phyloP scores from a whole-genome alignment of 495 filamentous ascomycete species.

The Hypoxylon lienhwacheense region DNA sequence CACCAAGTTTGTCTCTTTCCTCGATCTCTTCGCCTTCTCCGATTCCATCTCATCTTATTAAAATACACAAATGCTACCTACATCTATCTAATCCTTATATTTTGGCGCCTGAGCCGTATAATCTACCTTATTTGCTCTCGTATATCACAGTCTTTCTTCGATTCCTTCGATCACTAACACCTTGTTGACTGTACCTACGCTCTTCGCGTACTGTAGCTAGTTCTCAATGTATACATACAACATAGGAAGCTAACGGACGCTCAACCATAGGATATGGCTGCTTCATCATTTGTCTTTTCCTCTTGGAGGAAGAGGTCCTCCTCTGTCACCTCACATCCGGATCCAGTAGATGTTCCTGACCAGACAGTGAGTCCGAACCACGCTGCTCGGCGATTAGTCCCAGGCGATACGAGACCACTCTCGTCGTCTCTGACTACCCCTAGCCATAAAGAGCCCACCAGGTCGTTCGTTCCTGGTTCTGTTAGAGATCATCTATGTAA shows the following conservation, averaged over 20 bases:
- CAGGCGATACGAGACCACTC: slow-evolving; percentile 38
- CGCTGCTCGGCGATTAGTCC: slow-evolving; percentile 11
- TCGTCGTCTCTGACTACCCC: slow-evolving; percentile 47
- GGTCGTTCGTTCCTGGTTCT: slow-evolving; percentile 79
- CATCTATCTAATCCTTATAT: slow-evolving; percentile 8
- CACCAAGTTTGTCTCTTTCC: background rate
- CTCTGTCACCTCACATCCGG: slow-evolving; percentile 38
- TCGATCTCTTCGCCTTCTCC: slow-evolving; percentile 10
- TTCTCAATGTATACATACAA: slow-evolving; percentile 21
- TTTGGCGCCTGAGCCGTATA: slow-evolving; percentile 4
- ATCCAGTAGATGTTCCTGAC: slow-evolving; percentile 33
- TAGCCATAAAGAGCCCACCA: slow-evolving; percentile 64
- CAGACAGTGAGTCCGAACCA: slow-evolving; percentile 22
- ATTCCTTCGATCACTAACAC: background rate
- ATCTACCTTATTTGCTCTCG: slow-evolving; percentile 10
- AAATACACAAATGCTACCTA: slow-evolving; percentile 2
- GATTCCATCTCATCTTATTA: slow-evolving; percentile 3
- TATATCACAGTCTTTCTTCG: slow-evolving; percentile 13
- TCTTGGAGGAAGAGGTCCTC: slow-evolving; percentile 46
- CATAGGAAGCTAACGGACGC: slow-evolving; percentile 15
- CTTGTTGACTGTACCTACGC: slow-evolving; percentile 9
- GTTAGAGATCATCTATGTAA: slow-evolving; percentile 65
- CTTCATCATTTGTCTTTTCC: slow-evolving; percentile 42
- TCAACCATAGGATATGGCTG: slow-evolving; percentile 37
- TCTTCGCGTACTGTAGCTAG: slow-evolving; percentile 20